Percentiles rank a stretch among this genome's conserved stretches.
Evolutionary conservation across 2,329 filamentous ascomycete species (phyloP).

Genomic region (Amauroascus verrucosus): DNA sequence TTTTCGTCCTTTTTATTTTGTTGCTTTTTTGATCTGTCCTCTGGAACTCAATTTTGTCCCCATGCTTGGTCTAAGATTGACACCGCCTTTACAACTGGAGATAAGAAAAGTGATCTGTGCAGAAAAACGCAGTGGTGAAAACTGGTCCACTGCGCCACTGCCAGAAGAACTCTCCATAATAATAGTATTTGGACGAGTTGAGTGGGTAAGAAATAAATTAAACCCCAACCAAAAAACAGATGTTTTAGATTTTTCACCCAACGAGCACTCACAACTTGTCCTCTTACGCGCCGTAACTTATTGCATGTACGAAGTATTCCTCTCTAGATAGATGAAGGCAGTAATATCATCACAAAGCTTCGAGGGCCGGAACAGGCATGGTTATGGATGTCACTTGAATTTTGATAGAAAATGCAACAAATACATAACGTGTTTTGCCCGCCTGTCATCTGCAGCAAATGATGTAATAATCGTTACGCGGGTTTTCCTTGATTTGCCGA

Average conservation of each 20-base stretch:
- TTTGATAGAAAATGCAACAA: neutral
- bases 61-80: constrained; percentile 3
- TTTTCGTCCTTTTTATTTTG: no score
- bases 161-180: neutral
- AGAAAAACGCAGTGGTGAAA: neutral
- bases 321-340: no score
- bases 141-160: constrained; percentile 2
- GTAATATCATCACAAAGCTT: no score
- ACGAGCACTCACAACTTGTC: no score
- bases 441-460: neutral
- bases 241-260: no score
- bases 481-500: neutral
- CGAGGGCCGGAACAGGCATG: no score
- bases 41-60: neutral
- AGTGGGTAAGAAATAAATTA: neutral
- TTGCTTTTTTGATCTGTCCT: neutral
- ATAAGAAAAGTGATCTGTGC: neutral
- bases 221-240: neutral
- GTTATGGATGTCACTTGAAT: neutral
- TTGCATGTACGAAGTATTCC: no score
- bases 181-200: neutral
- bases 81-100: neutral
- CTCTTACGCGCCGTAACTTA: no score
- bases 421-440: neutral
- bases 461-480: neutral